Base-by-base conservation (phyloP, 495 filamentous ascomycete species). In the Penicillium verhagenii region DNA sequence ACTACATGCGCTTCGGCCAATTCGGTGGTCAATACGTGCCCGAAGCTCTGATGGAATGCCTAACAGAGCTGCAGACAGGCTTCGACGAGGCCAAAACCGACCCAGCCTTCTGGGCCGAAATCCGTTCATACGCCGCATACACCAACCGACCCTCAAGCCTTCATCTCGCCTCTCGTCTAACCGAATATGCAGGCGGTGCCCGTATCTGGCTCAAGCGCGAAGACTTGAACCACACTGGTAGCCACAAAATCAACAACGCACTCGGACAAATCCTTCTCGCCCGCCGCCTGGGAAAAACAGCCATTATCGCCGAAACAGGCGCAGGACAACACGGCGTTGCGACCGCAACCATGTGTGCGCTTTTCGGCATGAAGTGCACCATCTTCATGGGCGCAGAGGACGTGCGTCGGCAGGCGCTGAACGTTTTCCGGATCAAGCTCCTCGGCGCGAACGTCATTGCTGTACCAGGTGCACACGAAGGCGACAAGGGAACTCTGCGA, bases 301-400 rank as follows among this genome's bases (percentile, higher is more conserved):
- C 88, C 67, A 96, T 97, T 60, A 96, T 97, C 59, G 94, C 93
- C 28, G 94, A 97, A 72, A 97, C 93, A n/a, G 92, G 94, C 47
- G 93, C 94, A 24, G 94, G 93, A 19, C 93, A 97, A 68, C 94
- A 97, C 72, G 93, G 94, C 75, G 94, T 97, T 10, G 93, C 94
- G 2, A 96, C 92, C 5, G 93, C 93, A 1, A 97, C 93, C 0
- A 89, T 96, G 9, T 96, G 93, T 57, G 93, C 93, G 57, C 94
- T 95, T 69, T 96, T 97, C 61, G 90, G 90, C 61, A 88, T 97
- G 90, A 86, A 92, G 64, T 97, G 94, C 67, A 94, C 89, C 10
- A 86, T 97, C 29, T 97, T 88, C 74, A 97, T 97, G 94, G 93
- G 93, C 53, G 91, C 90, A 10, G 90, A 97, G 70, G 94, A 97